Conservation (phyloP, 75 land plant genomes). For the Adiantum capillusveneris region DNA sequence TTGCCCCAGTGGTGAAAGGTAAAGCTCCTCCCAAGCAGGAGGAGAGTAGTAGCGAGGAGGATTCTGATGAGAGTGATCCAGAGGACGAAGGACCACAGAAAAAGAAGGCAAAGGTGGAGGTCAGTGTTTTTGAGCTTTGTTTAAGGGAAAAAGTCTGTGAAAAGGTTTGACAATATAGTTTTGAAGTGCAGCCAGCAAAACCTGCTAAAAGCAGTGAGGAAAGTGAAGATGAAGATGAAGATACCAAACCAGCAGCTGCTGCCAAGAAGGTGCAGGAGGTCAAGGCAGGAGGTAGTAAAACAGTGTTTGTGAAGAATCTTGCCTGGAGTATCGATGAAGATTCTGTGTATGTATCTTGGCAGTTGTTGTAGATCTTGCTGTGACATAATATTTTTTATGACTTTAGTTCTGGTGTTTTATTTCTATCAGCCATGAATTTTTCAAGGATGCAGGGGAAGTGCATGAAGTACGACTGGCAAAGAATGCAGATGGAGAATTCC, state of each 20-base stretch:
- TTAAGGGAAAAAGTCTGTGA: background rate
- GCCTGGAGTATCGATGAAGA: conserved; percentile 36
- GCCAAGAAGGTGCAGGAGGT: too few species aligned
- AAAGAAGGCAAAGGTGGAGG: conserved; percentile 22
- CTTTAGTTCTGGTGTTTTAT: too few species aligned
- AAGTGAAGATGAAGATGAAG: conserved; percentile 33
- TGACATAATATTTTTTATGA: too few species aligned
- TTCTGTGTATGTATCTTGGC: conserved; percentile 45
- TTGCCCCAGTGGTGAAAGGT: too few species aligned
- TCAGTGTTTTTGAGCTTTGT: background rate
- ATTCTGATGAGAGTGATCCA: conserved; percentile 26
- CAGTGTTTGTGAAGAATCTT: conserved; percentile 71
- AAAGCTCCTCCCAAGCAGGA: too few species aligned
- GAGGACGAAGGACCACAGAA: conserved; percentile 36
- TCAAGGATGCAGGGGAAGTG: conserved; percentile 58
- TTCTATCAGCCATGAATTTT: conserved; percentile 47
- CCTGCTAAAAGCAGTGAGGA: conserved; percentile 30
- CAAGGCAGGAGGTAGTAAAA: conserved; percentile 39
- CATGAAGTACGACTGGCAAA: conserved; percentile 54
- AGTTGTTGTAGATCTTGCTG: too few species aligned
- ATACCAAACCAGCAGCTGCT: conserved; percentile 4
- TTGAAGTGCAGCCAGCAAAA: background rate
- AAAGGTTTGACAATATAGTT: background rate
- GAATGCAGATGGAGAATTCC: conserved; percentile 37
- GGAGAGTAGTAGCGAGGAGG: conserved; percentile 6